phyloP scores from a whole-genome alignment of 1,284 basidiomycete species.

The Trichosporon ovoides region DNA sequence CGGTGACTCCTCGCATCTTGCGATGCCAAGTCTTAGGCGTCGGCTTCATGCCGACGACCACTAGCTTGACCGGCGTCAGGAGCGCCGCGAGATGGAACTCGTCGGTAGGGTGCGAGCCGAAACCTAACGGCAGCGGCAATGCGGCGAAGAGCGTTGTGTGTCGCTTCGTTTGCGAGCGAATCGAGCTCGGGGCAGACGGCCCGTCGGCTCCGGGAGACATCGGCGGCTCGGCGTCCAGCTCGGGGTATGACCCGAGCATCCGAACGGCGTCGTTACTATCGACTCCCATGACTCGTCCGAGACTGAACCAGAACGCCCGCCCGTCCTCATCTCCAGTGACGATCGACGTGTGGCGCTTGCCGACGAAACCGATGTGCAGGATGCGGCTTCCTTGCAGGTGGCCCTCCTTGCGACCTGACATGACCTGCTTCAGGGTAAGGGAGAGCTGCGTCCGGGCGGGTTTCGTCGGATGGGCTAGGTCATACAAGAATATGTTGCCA shows the following conservation, averaged over 20 bases:
- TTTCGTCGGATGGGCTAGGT: constrained; percentile 61
- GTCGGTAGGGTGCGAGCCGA: constrained; percentile 70
- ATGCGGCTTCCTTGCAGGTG: constrained; percentile 84
- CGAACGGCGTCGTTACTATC: constrained; percentile 91
- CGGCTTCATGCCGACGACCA: constrained; percentile 89
- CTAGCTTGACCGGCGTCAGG: constrained; percentile 82
- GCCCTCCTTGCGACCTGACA: constrained; percentile 84
- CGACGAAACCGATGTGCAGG: constrained; percentile 82
- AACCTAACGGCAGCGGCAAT: constrained; percentile 76
- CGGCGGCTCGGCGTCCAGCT: constrained; percentile 45
- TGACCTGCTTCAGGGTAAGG: constrained; percentile 51
- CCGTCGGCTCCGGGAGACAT: constrained; percentile 15
- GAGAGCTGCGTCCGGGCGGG: constrained; percentile 45
- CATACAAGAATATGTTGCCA: constrained; percentile 83
- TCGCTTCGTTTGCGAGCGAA: constrained; percentile 43
- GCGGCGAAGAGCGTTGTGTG: constrained; percentile 67
- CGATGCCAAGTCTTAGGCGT: constrained; percentile 90
- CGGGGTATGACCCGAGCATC: constrained; percentile 85
- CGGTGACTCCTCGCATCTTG: constrained; percentile 56
- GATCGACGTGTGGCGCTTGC: constrained; percentile 86
- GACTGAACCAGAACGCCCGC: constrained; percentile 88
- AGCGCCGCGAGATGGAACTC: constrained; percentile 78
- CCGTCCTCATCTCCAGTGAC: constrained; percentile 87
- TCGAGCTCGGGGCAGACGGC: constrained; percentile 19
- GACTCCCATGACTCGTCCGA: constrained; percentile 92